A percentile compares a stretch with the other conserved stretches of the same genome.
Conservation (phyloP, 2,329 filamentous ascomycete genomes). For the Fusarium aywerte region DNA sequence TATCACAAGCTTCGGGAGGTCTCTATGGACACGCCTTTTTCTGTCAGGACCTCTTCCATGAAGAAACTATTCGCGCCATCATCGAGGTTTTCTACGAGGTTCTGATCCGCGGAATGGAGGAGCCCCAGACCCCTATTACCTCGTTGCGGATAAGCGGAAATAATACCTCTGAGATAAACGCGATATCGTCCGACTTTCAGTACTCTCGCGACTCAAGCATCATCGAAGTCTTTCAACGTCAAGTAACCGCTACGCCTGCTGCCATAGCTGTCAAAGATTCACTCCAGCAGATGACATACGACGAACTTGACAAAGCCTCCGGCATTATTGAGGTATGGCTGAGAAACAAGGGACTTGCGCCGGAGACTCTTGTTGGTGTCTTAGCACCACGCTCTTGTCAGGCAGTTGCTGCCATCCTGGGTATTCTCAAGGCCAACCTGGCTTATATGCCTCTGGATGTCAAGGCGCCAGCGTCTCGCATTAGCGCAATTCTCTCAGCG, state of each 20-base stretch:
- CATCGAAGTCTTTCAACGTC: neutral
- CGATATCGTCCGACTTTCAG: neutral
- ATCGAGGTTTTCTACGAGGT: neutral
- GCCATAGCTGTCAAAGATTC: neutral
- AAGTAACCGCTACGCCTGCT: neutral
- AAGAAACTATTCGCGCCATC: neutral
- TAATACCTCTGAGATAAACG: neutral
- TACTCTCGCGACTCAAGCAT: neutral
- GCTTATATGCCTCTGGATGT: constrained; percentile 34
- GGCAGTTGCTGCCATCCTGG: constrained; percentile 18
- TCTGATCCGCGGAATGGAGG: neutral
- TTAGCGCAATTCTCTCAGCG: neutral
- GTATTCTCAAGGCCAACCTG: constrained; percentile 34
- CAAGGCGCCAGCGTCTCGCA: constrained; percentile 2
- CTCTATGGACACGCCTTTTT: neutral
- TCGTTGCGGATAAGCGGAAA: neutral
- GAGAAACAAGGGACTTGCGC: neutral
- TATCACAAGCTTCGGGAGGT: neutral
- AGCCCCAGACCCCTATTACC: neutral
- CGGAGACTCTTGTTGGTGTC: neutral
- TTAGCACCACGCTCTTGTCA: neutral
- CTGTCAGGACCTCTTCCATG: neutral
- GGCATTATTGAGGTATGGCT: neutral
- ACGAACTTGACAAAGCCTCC: neutral
- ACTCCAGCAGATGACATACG: neutral